Percentiles rank a stretch among this genome's conserved stretches.
phyloP scores from a whole-genome alignment of 495 filamentous ascomycete genomes.

The Aspergillus asperescens region DNA sequence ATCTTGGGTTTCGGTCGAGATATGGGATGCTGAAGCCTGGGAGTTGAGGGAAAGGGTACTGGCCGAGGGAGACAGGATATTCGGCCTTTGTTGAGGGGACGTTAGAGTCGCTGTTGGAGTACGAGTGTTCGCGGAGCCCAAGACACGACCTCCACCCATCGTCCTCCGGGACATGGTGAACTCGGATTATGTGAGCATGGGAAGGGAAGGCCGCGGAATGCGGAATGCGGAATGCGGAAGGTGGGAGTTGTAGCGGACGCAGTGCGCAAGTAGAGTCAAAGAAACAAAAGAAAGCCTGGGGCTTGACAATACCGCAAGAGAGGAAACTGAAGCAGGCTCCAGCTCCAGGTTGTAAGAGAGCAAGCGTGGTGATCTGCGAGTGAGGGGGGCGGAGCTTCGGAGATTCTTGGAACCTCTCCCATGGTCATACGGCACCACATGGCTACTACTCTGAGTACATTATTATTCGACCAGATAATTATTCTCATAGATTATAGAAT shows the following conservation, averaged over 20 bases:
- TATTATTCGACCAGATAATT: too few relatives aligned
- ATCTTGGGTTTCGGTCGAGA: conserved; percentile 54
- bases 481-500: too few relatives aligned
- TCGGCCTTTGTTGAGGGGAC: conserved; percentile 51
- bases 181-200: conserved; percentile 36
- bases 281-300: too few relatives aligned
- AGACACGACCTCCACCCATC: conserved; percentile 82
- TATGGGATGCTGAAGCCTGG: conserved; percentile 55
- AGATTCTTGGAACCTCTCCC: not conserved
- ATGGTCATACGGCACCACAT: too few relatives aligned
- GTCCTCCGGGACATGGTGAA: conserved; percentile 70
- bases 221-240: not conserved
- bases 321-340: not conserved
- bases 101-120: conserved; percentile 57
- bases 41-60: conserved; percentile 58
- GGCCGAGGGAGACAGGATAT: conserved; percentile 53
- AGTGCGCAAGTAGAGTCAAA: conserved; percentile 4
- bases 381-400: conserved; percentile 12
- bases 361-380: conserved; percentile 6
- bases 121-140: conserved; percentile 75
- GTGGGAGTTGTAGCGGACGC: conserved; percentile 1
- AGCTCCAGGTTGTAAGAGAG: conserved; percentile 4
- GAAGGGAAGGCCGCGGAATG: conserved; percentile 22
- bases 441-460: too few relatives aligned
- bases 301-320: not conserved